Evolutionary conservation across 1,284 basidiomycete species (phyloP), one percentile per base, ranked within the genome.

Genomic region (Apiotrichum laibachii): DNA sequence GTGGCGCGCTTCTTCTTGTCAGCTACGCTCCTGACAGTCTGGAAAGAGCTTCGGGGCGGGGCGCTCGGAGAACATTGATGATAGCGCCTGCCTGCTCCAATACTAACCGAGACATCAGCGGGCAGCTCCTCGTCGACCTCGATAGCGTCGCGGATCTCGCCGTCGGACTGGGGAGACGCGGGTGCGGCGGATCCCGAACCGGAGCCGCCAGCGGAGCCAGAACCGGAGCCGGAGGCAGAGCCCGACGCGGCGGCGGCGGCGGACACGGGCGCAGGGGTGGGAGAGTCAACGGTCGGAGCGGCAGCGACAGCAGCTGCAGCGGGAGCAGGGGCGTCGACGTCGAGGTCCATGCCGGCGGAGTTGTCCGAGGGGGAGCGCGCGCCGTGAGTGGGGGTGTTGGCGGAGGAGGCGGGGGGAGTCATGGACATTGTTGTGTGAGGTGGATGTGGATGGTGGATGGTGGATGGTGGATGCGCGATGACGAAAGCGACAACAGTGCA

Each of bases 341-440:
- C 57, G 52, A 48, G 43, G 34, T 51, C 48, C 35, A 54, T 49
- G 31, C 22, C n/a, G 12, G 51, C 26, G 16, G 45, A 48, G 7
- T 31, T 31, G 26, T 7, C 26, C n/a, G 16, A 48, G n/a, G 46
- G 51, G 40, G 46, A 53, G 42, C 10, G 42, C 9, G 61, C 22
- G 0, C 54, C 59, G 11, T 64, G 59, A 5, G 60, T 59, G 12
- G 69, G 69, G 2, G 69, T 70, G 53, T 64, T 68, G 50, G 65
- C 44, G 44, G 63, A 35, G 5, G 69, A 70, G 50, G 67, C 55
- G 19, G 67, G 69, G 15, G 67, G 67, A 3, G 67, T 67, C 54
- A 69, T 60, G 6, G 64, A 44, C 33, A 50, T 46, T n/a, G 34
- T 55, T 15, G 22, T 45, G 1, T 35, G 26, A 31, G 26, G 26